Conservation (phyloP, 345 rosid genomes). For the Brassica rapa region DNA sequence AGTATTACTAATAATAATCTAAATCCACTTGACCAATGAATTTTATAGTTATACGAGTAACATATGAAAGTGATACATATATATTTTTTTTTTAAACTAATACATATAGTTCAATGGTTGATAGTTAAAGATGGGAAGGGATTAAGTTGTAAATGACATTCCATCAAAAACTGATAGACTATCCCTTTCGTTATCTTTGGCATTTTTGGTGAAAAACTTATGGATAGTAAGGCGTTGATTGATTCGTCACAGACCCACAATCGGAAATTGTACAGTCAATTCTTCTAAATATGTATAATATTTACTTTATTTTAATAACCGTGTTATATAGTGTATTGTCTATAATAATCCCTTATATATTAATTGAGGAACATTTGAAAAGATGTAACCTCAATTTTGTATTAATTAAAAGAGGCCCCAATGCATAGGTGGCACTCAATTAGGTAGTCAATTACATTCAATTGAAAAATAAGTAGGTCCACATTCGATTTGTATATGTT, state of each 20-base stretch:
- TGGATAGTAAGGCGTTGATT: conserved; percentile 4
- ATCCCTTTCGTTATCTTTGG: conserved; percentile 25
- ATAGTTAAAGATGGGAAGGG: not conserved
- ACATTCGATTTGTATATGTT: too few species aligned
- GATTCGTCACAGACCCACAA: conserved; percentile 6
- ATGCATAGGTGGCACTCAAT: too few species aligned
- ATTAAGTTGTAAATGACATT: conserved; percentile 3
- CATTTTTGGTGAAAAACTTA: conserved; percentile 4
- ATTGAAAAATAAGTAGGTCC: too few species aligned
- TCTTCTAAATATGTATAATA: not conserved
- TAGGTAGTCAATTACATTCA: too few species aligned
- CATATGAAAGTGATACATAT: not conserved
- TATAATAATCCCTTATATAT: not conserved
- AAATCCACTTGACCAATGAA: not conserved
- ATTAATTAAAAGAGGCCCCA: too few species aligned
- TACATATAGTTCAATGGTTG: not conserved
- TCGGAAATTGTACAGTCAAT: not conserved
- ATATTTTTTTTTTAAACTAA: not conserved
- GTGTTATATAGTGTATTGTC: not conserved
- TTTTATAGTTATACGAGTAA: not conserved
- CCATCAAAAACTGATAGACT: conserved; percentile 17
- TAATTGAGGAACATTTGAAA: too few species aligned
- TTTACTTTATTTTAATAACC: not conserved
- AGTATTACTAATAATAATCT: not conserved
- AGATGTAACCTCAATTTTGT: too few species aligned